These are phyloP conservation scores for Gentiana straminea DNA, from an alignment of 257 asterid species.

Conservation along the genomic window DNA sequence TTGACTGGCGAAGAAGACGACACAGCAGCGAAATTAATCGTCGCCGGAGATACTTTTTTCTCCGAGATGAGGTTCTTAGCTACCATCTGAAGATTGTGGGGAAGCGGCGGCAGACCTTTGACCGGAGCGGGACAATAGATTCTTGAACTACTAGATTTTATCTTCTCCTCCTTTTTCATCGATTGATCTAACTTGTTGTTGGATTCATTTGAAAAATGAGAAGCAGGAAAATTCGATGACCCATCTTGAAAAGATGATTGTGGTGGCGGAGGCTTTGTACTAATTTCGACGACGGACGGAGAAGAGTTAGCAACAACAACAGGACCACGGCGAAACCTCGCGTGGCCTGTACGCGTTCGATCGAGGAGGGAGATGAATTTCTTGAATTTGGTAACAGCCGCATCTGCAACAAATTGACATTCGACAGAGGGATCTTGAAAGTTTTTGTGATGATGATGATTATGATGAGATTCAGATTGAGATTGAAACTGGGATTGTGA, in stretches of 20 bases:
- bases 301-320: constrained; percentile 19
- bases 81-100: constrained; percentile 19
- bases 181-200: constrained; percentile 12
- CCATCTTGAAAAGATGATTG: neutral
- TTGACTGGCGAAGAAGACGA: constrained; percentile 33
- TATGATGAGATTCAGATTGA: constrained; percentile 5
- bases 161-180: constrained; percentile 14
- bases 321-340: constrained; percentile 87
- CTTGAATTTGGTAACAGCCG: constrained; percentile 64
- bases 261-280: neutral
- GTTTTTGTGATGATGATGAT: constrained; percentile 1
- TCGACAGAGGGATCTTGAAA: constrained; percentile 18
- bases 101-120: constrained; percentile 78
- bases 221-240: neutral
- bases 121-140: constrained; percentile 56
- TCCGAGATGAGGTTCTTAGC: constrained; percentile 25
- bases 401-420: constrained; percentile 55
- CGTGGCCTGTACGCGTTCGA: constrained; percentile 77
- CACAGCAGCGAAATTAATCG: constrained; percentile 38
- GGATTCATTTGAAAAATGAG: constrained; percentile 1
- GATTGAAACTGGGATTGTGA: constrained; percentile 35
- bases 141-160: constrained; percentile 17
- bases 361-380: constrained; percentile 70
- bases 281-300: constrained; percentile 3
- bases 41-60: constrained; percentile 47